These are phyloP conservation scores for Musa balbisiana DNA, from an alignment of 202 grass and related monocot genomes.

Conservation along the genomic window DNA sequence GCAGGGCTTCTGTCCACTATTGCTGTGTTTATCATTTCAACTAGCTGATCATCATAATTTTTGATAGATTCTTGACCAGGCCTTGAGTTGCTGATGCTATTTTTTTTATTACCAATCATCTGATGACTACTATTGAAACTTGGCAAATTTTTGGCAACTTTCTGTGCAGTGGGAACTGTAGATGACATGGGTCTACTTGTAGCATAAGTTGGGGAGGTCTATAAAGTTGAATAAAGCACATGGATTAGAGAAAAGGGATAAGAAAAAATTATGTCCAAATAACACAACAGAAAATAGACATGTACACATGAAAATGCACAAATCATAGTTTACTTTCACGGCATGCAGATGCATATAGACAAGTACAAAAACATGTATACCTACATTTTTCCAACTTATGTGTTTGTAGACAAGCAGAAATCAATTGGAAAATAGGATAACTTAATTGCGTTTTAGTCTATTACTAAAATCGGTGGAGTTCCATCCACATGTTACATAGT, in stretches of 20 bases:
- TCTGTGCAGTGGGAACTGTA: slow-evolving; percentile 29
- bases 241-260: neutral
- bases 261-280: neutral
- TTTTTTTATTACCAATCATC: slow-evolving; percentile 30
- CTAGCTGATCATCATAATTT: slow-evolving; percentile 49
- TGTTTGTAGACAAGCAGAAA: neutral
- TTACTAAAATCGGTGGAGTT: too few relatives aligned
- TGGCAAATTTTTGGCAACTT: slow-evolving; percentile 28
- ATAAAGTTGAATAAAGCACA: slow-evolving; percentile 5
- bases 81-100: slow-evolving; percentile 28
- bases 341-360: too few relatives aligned
- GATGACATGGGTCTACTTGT: slow-evolving; percentile 31
- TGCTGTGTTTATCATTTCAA: slow-evolving; percentile 90
- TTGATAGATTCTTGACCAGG: slow-evolving; percentile 38
- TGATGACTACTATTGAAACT: slow-evolving; percentile 40
- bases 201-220: slow-evolving; percentile 32
- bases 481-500: too few relatives aligned
- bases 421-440: too few relatives aligned
- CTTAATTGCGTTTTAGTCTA: too few relatives aligned
- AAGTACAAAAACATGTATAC: too few relatives aligned
- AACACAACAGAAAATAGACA: neutral
- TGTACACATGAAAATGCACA: neutral
- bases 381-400: too few relatives aligned
- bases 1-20: slow-evolving; percentile 89
- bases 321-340: too few relatives aligned